Conservation (phyloP, 805 yeast genomes). For the Brettanomyces nanus region DNA sequence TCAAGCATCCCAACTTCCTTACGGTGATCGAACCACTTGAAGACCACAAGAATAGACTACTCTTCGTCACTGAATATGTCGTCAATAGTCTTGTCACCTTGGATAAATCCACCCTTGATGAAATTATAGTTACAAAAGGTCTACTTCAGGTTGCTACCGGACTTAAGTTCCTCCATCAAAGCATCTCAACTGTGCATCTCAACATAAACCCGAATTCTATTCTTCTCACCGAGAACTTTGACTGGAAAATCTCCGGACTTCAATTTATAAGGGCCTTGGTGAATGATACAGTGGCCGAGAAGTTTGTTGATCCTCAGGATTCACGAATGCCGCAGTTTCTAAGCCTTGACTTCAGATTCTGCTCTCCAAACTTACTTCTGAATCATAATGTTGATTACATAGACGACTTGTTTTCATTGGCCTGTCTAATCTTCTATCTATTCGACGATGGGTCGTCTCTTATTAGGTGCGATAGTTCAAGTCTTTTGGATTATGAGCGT, state of each 20-base stretch:
- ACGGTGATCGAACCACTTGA: conserved; percentile 85
- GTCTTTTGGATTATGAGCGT: conserved; percentile 51
- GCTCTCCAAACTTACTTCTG: conserved; percentile 78
- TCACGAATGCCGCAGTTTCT: conserved; percentile 69
- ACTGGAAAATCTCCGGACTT: conserved; percentile 89
- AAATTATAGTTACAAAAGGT: conserved; percentile 68
- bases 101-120: conserved; percentile 49
- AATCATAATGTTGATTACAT: conserved; percentile 56
- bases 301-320: conserved; percentile 61
- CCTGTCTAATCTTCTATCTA: conserved; percentile 62
- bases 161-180: conserved; percentile 72
- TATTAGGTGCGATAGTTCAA: conserved; percentile 30
- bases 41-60: conserved; percentile 66
- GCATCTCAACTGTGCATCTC: conserved; percentile 66
- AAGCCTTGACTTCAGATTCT: conserved; percentile 60
- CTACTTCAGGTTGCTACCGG: conserved; percentile 71
- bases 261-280: conserved; percentile 40
- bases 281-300: conserved; percentile 44
- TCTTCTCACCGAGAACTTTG: conserved; percentile 73
- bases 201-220: conserved; percentile 74
- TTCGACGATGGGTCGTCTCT: conserved; percentile 43
- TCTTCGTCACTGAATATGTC: conserved; percentile 82
- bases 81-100: conserved; percentile 24
- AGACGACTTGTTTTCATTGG: conserved; percentile 81
- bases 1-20: conserved; percentile 84